Evolutionary conservation across 768 basidiomycete species (phyloP).

Genomic region (Pleurotus tuoliensis): DNA sequence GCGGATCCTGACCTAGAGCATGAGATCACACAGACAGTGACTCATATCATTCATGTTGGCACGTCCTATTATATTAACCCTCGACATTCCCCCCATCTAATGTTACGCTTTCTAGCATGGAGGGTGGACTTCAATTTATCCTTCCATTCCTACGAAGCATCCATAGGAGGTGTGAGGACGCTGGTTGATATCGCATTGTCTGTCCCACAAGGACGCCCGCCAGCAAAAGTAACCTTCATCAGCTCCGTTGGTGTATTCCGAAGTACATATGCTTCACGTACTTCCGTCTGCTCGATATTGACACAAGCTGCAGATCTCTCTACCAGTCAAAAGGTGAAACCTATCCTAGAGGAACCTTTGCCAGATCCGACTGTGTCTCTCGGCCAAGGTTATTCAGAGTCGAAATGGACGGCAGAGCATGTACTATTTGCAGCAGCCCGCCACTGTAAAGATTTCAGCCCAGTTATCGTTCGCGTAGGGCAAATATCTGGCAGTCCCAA

Average conservation of each 20-base stretch:
- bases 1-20: conserved; percentile 2
- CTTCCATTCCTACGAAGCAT: conserved; percentile 31
- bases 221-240: conserved; percentile 26
- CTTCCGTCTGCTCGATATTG: too few species aligned
- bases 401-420: conserved; percentile 3
- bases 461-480: conserved; percentile 29
- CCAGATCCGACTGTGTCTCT: not conserved
- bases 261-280: not conserved
- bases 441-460: conserved; percentile 13
- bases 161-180: conserved; percentile 27
- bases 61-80: not conserved
- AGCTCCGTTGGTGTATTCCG: conserved; percentile 24
- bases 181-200: conserved; percentile 26
- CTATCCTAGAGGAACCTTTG: conserved; percentile 2
- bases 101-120: conserved; percentile 25
- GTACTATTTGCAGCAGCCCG: conserved; percentile 21
- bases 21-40: conserved; percentile 24
- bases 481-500: conserved; percentile 31
- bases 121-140: conserved; percentile 37
- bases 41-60: conserved; percentile 27
- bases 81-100: too few species aligned
- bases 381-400: conserved; percentile 5
- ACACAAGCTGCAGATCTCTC: too few species aligned
- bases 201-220: conserved; percentile 11
- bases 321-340: too few species aligned